These are phyloP conservation scores for Grifola frondosa DNA, from an alignment of 1,284 basidiomycete species.

Conservation along the genomic window DNA sequence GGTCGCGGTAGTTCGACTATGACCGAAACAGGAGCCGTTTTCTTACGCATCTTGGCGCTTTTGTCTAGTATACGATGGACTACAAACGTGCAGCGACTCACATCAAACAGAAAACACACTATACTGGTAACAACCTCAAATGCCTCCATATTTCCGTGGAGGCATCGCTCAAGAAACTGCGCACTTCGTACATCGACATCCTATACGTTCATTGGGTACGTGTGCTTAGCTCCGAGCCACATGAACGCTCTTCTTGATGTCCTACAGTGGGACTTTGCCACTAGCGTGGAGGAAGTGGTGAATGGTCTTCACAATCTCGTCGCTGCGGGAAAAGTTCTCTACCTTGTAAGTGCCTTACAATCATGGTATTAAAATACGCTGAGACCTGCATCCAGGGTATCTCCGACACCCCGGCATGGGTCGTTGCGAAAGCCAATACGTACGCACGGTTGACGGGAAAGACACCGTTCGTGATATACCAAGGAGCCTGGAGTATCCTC, in stretches of 20 bases:
- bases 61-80: slow-evolving; percentile 54
- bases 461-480: slow-evolving; percentile 57
- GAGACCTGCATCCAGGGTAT: slow-evolving; percentile 36
- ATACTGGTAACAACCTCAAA: slow-evolving; percentile 49
- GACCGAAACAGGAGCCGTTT: too few species aligned
- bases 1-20: too few species aligned
- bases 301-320: slow-evolving; percentile 47
- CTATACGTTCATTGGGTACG: slow-evolving; percentile 49
- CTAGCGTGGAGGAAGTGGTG: slow-evolving; percentile 50
- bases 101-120: slow-evolving; percentile 39
- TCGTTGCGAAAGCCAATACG: slow-evolving; percentile 51
- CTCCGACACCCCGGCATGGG: slow-evolving; percentile 53
- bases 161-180: slow-evolving; percentile 52
- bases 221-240: slow-evolving; percentile 21
- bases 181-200: slow-evolving; percentile 55
- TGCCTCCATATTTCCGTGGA: slow-evolving; percentile 45
- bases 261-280: slow-evolving; percentile 42
- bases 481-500: slow-evolving; percentile 53
- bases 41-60: too few species aligned
- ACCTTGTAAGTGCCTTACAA: slow-evolving; percentile 34
- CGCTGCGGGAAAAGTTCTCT: slow-evolving; percentile 43
- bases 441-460: slow-evolving; percentile 49
- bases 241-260: slow-evolving; percentile 18
- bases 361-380: too few species aligned
- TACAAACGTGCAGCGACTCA: slow-evolving; percentile 19